These are phyloP conservation scores for Nemania sp. DNA, from an alignment of 2,329 filamentous ascomycete genomes.

Conservation along the genomic window DNA sequence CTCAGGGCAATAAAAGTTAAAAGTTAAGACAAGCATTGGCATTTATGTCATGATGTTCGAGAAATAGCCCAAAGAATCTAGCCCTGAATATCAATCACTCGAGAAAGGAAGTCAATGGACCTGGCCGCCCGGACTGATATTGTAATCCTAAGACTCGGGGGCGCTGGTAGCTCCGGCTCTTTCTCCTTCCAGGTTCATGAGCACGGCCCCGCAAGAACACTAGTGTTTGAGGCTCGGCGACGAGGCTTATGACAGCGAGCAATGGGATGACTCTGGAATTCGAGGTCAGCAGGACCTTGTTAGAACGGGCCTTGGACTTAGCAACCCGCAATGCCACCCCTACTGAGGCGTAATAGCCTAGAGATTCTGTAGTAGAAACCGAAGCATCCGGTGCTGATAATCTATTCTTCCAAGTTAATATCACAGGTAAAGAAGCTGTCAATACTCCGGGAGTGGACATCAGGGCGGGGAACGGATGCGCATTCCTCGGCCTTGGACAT, in stretches of 20 bases:
- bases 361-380: slow-evolving; percentile 50
- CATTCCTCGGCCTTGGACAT: no score
- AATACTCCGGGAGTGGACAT: no score
- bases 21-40: no score
- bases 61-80: no score
- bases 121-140: slow-evolving; percentile 32
- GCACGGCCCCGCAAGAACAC: slow-evolving; percentile 30
- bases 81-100: no score
- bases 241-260: slow-evolving; percentile 40
- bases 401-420: slow-evolving; percentile 56
- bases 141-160: slow-evolving; percentile 32
- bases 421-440: slow-evolving; percentile 58
- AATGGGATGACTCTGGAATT: slow-evolving; percentile 39
- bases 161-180: slow-evolving; percentile 33
- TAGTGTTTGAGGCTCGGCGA: slow-evolving; percentile 36
- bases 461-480: no score
- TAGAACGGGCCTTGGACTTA: slow-evolving; percentile 38
- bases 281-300: slow-evolving; percentile 35
- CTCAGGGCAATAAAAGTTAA: no score
- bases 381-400: slow-evolving; percentile 60
- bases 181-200: slow-evolving; percentile 24
- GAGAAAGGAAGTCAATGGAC: slow-evolving; percentile 33
- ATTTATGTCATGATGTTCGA: no score
- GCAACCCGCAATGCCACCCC: slow-evolving; percentile 40
- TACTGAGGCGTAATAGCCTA: slow-evolving; percentile 32